Evolutionary conservation across 1,139 yeast genomes (phyloP), one percentile per base, ranked within the genome.

Genomic region (Geotrichum histeridarum): DNA sequence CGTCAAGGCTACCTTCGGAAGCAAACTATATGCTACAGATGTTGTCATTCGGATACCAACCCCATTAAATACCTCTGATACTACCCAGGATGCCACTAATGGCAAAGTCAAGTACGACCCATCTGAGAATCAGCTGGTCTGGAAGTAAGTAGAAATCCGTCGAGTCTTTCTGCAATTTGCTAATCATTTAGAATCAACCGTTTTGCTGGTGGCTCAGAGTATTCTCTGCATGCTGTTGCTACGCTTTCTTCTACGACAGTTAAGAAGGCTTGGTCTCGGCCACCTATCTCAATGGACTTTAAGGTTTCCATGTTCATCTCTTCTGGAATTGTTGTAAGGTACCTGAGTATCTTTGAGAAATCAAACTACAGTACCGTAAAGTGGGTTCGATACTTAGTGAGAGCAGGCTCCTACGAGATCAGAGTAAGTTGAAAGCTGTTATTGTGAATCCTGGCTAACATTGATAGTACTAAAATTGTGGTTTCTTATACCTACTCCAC

Each of bases 371-470:
- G 80, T 48, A 83, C 95, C 1, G 82, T 88, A 17, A 91, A 91
- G 67, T 90, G 95, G 95, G 94, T 90, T 46, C 80, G 87, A 63
- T 91, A 91, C 67, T 68, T 80, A 18, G 79, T 91, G 0, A 79
- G 77, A 59, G 83, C 91, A 0, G 96, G 96, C 0, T 80, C 86
- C 5, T 89, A 87, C 63, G 96, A 89, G 60, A 77, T 88, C 12
- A 74, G 96, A 56, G 56, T 54, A 27, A 50, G 56, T 32, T 32
- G 15, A 31, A n/a, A 22, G 27, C 27, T 27, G n/a, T 27, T 6
- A 12, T 32, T 14, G 4, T 33, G 36, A 15, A 6, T 3, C 6
- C 4, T 11, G 18, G 35, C 49, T 45, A 45, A 45, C 33, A 4
- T 35, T 18, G 11, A 7, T 36, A 45, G 49, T 45, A 45, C 33